phyloP scores from a whole-genome alignment of 345 rosid species.

The Eucalyptus decipiens region DNA sequence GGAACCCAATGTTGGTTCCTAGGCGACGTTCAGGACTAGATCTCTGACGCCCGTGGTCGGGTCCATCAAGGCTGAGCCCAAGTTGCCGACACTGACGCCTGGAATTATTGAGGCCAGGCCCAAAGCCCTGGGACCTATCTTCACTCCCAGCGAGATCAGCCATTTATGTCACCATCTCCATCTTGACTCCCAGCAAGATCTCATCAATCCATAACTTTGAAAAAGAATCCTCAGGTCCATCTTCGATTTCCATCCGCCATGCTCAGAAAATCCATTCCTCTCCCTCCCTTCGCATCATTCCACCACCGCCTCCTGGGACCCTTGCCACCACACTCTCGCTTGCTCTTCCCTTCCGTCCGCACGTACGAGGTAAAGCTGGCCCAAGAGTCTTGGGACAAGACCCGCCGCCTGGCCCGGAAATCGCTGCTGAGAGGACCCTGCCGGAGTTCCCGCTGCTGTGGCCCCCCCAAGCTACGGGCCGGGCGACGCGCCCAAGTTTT shows the following conservation, averaged over 20 bases:
- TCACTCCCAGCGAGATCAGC: too few relatives aligned
- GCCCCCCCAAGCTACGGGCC: not conserved
- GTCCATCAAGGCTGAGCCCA: too few relatives aligned
- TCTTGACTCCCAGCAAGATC: not conserved
- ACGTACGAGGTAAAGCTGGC: not conserved
- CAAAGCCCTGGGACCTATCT: accelerated
- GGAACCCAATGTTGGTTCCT: too few relatives aligned
- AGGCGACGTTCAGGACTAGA: too few relatives aligned
- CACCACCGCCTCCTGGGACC: not conserved
- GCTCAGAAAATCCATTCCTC: not conserved
- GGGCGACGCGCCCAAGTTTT: not conserved
- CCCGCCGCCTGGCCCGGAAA: not conserved
- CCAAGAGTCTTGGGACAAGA: too few relatives aligned
- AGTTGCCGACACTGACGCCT: accelerated
- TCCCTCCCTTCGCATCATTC: not conserved
- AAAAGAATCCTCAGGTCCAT: not conserved
- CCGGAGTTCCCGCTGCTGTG: not conserved
- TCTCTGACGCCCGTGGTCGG: accelerated
- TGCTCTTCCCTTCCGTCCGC: not conserved
- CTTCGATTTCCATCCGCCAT: not conserved
- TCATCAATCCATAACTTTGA: not conserved
- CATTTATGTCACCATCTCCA: too few relatives aligned
- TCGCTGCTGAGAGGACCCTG: not conserved
- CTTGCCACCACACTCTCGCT: not conserved
- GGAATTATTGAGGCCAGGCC: too few relatives aligned